phyloP scores from a whole-genome alignment of 2,329 filamentous ascomycete genomes.

The Lachnellula subtilissima region DNA sequence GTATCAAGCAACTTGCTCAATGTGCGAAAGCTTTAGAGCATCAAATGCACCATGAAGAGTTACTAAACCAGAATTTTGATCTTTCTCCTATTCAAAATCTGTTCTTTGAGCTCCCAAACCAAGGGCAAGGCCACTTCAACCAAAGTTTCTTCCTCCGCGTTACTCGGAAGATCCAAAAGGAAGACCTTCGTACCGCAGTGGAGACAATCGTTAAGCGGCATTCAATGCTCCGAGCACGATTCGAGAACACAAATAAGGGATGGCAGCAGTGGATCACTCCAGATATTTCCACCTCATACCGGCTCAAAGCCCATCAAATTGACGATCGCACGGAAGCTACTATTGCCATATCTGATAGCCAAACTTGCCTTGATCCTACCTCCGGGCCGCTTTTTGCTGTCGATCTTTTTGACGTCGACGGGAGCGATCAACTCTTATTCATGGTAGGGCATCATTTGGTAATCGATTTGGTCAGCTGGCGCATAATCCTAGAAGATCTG shows the following conservation, averaged over 20 bases:
- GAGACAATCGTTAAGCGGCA: constrained; percentile 32
- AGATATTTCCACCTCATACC: constrained; percentile 11
- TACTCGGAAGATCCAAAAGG: not conserved
- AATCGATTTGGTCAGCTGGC: constrained; percentile 36
- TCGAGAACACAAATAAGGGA: constrained; percentile 18
- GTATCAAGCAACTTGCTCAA: constrained; percentile 11
- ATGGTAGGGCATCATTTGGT: constrained; percentile 24
- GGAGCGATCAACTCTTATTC: constrained; percentile 33
- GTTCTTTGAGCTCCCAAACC: constrained; percentile 18
- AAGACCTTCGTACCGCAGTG: constrained; percentile 22
- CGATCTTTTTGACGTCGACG: constrained; percentile 19
- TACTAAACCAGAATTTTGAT: constrained; percentile 8
- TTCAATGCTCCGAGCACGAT: constrained; percentile 38
- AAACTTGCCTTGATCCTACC: constrained; percentile 30
- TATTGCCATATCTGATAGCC: constrained; percentile 15
- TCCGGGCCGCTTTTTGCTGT: constrained; percentile 18
- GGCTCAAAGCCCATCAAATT: not conserved
- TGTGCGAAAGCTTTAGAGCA: not conserved
- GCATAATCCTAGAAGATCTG: constrained; percentile 35
- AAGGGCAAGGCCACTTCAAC: constrained; percentile 22
- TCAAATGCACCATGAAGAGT: constrained; percentile 3
- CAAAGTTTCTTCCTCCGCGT: constrained; percentile 23
- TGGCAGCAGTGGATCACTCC: constrained; percentile 34
- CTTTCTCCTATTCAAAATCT: constrained; percentile 27
- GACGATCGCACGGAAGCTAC: not conserved